A percentile compares a stretch with the other conserved stretches of the same genome.
Conservation (phyloP, 192 early-diverging fungal genomes). For the Coemansia sp. region DNA sequence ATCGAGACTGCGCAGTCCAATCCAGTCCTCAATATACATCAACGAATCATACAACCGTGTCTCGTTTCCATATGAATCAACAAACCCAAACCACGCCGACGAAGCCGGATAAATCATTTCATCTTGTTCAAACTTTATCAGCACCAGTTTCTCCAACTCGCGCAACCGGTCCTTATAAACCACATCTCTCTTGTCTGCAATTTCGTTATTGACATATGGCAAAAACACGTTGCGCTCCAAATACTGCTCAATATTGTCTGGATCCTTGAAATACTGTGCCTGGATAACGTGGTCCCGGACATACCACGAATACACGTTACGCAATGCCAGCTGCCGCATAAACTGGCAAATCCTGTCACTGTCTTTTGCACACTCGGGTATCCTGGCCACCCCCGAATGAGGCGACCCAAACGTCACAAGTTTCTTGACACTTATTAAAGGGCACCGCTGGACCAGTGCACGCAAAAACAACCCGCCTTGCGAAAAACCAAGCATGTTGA, state of each 20-base stretch:
- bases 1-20: constrained; percentile 64
- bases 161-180: constrained; percentile 62
- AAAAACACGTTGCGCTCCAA: constrained; percentile 78
- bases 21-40: constrained; percentile 69
- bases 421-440: constrained; percentile 66
- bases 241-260: constrained; percentile 67
- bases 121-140: constrained; percentile 80
- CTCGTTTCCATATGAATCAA: constrained; percentile 57
- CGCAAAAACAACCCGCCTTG: constrained; percentile 73
- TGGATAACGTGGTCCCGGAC: constrained; percentile 82
- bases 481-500: constrained; percentile 93
- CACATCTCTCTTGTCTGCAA: constrained; percentile 49
- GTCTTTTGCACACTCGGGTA: constrained; percentile 70
- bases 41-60: constrained; percentile 58
- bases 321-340: constrained; percentile 75
- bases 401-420: constrained; percentile 88
- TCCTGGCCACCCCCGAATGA: constrained; percentile 77
- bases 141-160: constrained; percentile 73
- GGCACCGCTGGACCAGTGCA: constrained; percentile 82
- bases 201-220: constrained; percentile 86
- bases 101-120: constrained; percentile 68
- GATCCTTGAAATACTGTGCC: constrained; percentile 92
- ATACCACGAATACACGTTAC: constrained; percentile 83
- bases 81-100: constrained; percentile 74
- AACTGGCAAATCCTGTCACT: constrained; percentile 63